phyloP scores from a whole-genome alignment of 2,329 filamentous ascomycete species.

The Curvularia eragrostidis region DNA sequence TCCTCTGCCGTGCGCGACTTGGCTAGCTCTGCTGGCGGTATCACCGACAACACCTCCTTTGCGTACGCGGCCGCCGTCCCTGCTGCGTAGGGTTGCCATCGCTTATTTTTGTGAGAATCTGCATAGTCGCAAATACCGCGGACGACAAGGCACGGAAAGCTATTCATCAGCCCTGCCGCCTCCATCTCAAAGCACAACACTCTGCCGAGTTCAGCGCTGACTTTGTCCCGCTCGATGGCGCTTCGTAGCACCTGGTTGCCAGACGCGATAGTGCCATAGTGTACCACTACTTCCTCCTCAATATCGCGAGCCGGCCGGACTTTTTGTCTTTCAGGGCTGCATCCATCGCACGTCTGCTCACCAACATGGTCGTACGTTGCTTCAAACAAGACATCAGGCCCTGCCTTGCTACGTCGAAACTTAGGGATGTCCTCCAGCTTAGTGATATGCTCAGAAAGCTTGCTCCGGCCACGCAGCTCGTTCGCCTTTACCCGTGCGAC shows the following conservation, averaged over 20 bases:
- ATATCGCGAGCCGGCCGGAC: background rate
- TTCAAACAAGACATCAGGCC: constrained; percentile 2
- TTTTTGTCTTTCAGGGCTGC: constrained; percentile 1
- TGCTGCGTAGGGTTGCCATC: constrained; percentile 5
- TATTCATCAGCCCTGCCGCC: constrained; percentile 5
- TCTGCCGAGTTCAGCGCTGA: constrained; percentile 26
- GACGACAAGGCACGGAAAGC: constrained; percentile 4
- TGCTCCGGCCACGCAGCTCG: constrained; percentile 1
- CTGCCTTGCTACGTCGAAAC: constrained; percentile 16
- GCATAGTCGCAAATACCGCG: constrained; percentile 11
- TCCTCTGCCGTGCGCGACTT: background rate
- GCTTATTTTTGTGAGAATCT: constrained; percentile 9
- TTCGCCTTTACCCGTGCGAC: constrained; percentile 9
- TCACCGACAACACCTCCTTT: background rate
- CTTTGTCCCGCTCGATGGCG: constrained; percentile 45
- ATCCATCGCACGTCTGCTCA: constrained; percentile 1
- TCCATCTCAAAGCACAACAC: constrained; percentile 10
- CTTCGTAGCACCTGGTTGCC: constrained; percentile 54
- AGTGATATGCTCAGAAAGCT: background rate
- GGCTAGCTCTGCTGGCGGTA: background rate
- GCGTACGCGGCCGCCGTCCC: constrained; percentile 2
- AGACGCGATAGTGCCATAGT: constrained; percentile 52
- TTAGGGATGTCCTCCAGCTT: constrained; percentile 11
- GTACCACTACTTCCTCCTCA: constrained; percentile 32
- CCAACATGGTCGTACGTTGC: constrained; percentile 2